These are phyloP conservation scores for Massarina eburnea DNA, from an alignment of 2,329 filamentous ascomycete genomes.

Conservation along the genomic window DNA sequence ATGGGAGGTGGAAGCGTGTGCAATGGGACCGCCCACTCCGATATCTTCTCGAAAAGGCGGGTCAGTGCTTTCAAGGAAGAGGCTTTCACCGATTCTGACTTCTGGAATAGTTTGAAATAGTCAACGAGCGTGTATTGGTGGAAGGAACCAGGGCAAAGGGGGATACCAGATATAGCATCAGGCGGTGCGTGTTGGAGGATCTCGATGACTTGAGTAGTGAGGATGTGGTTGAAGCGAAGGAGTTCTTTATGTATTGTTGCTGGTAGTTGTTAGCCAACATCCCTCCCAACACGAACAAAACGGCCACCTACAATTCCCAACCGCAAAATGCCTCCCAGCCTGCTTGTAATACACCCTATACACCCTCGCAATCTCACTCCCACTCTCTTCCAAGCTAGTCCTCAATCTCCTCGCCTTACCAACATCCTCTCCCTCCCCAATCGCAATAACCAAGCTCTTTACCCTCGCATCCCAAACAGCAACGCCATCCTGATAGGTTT, in stretches of 20 bases:
- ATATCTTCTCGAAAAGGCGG: conserved; percentile 4
- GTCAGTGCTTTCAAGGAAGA: conserved; percentile 2
- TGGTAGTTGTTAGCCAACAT: neutral
- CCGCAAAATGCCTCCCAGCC: conserved; percentile 8
- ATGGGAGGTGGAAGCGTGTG: conserved; percentile 4
- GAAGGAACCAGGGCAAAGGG: conserved; percentile 4
- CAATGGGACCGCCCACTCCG: conserved; percentile 4
- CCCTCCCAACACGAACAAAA: neutral
- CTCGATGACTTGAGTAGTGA: conserved; percentile 4
- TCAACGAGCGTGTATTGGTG: conserved; percentile 1
- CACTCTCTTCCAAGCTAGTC: neutral
- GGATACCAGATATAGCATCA: conserved; percentile 5
- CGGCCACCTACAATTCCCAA: conserved; percentile 6
- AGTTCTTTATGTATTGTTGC: conserved; percentile 5
- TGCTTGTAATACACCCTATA: conserved; percentile 7
- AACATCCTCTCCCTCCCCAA: conserved; percentile 1
- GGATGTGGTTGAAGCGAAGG: neutral
- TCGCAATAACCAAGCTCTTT: neutral
- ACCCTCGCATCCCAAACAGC: conserved; percentile 3
- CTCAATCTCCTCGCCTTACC: conserved; percentile 1
- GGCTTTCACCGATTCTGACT: neutral
- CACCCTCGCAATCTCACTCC: neutral
- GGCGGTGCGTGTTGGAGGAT: conserved; percentile 1
- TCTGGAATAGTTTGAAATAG: conserved; percentile 1
- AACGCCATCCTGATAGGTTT: conserved; percentile 7